Evolutionary conservation across 208 protist genomes (phyloP), one percentile per base, ranked within the genome.

Genomic region (Vickermania spadyakhi): DNA sequence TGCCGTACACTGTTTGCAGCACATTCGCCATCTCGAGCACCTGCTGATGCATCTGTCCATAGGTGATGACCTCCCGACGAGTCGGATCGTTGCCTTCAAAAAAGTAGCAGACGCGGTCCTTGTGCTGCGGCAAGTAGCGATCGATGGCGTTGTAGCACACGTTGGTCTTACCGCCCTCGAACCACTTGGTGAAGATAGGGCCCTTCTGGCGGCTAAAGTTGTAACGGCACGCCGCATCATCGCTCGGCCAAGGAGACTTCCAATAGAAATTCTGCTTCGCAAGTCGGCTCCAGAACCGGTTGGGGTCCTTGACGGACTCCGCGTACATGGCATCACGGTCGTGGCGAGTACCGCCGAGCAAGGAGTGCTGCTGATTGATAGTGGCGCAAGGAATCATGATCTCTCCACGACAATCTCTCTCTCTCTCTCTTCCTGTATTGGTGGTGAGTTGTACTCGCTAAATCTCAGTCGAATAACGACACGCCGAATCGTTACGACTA

Each of bases 121-220:
- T 71, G 45, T 85, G 65, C 28, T 73, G 36, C 7, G 71, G 64
- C 13, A 96, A 63, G 67, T 97, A 84, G 41, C 88, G 73, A 62
- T 96, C 89, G 28, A 96, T 61, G 21, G 72, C 70, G 70, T 97
- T 96, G 80, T 96, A 96, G 80, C 86, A 96, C 1, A 75, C 58
- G 55, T 73, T 91, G 13, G 69, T 69, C 52, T 57, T 50, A 28
- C 60, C 79, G 2, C 70, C 73, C 4, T 68, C 56, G 57, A 91
- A 91, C 81, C 88, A 96, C 50, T 78, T 71, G 56, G 70, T 51
- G 41, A 69, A 65, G 31, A 84, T 73, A 3, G 49, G 53, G 25
- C 71, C 73, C 25, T 77, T 76, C 26, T 51, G 68, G 27, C 45
- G 59, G 49, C 78, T 41, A 63, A 82, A 88, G 57, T 88, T 84